Evolutionary conservation across 208 protist genomes (phyloP).

Genomic region (Tritrichomonas musculus): DNA sequence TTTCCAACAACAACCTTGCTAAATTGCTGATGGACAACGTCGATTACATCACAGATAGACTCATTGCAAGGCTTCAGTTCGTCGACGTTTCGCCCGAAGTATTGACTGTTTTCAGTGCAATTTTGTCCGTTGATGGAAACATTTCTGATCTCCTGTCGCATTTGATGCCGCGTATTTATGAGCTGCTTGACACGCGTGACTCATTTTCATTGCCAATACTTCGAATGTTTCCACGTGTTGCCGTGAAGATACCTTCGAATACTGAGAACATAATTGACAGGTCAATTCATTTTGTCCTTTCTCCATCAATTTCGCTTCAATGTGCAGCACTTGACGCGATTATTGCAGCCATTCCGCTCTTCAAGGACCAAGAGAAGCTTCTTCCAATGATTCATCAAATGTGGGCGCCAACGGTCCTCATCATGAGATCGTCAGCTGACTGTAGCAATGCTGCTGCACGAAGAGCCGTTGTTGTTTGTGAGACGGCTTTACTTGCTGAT

Average conservation of each 20-base stretch:
- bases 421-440: neutral
- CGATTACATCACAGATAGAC: conserved; percentile 1
- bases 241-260: neutral
- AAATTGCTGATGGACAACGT: neutral
- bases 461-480: neutral
- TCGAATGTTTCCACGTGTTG: neutral
- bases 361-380: neutral
- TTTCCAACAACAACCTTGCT: neutral
- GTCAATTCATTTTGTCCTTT: neutral
- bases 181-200: neutral
- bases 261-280: neutral
- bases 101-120: conserved; percentile 18
- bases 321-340: neutral
- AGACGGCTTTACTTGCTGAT: neutral
- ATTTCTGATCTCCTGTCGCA: neutral
- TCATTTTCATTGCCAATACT: neutral
- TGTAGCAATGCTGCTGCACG: neutral
- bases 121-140: conserved; percentile 11
- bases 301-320: neutral
- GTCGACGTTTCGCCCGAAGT: conserved; percentile 11
- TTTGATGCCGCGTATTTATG: neutral
- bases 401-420: neutral
- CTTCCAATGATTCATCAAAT: conserved; percentile 31
- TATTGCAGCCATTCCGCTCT: neutral
- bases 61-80: conserved; percentile 4